Percentiles rank a stretch among this genome's conserved stretches.
phyloP scores from a whole-genome alignment of 2,329 filamentous ascomycete genomes.

The Trichoderma sp. region DNA sequence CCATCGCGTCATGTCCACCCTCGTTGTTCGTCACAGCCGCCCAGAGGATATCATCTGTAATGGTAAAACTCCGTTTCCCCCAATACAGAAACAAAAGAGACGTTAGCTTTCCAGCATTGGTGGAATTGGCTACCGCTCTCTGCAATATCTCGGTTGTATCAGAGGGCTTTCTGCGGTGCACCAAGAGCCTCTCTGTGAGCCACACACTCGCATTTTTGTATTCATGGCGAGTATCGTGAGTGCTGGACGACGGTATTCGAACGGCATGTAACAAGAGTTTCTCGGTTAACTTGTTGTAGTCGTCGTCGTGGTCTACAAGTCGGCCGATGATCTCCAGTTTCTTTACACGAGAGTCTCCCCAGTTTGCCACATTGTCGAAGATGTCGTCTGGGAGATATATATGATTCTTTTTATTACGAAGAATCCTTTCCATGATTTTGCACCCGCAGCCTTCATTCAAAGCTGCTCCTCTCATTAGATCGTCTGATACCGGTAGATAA shows the following conservation, averaged over 20 bases:
- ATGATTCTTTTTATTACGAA: not conserved
- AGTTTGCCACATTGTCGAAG: not conserved
- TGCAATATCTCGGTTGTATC: not conserved
- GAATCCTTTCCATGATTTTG: not conserved
- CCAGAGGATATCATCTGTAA: not conserved
- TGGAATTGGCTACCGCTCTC: not conserved
- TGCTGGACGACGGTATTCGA: not conserved
- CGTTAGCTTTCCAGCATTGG: not conserved
- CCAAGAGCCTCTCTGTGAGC: not conserved
- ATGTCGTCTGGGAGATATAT: not conserved
- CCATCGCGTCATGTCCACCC: not conserved
- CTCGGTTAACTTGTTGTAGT: not conserved
- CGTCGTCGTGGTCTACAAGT: not conserved
- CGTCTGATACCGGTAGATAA: not conserved
- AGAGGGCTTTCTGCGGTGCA: not conserved
- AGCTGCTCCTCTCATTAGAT: not conserved
- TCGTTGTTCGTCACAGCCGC: not conserved
- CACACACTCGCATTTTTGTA: not conserved
- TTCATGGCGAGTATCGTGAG: not conserved
- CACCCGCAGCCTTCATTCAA: not conserved
- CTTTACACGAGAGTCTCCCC: not conserved
- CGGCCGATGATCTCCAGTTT: not conserved
- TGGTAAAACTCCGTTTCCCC: not conserved
- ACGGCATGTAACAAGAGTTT: not conserved
- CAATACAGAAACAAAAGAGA: not conserved